phyloP scores from a whole-genome alignment of 805 yeast species.

The Wickerhamiella parazyma region DNA sequence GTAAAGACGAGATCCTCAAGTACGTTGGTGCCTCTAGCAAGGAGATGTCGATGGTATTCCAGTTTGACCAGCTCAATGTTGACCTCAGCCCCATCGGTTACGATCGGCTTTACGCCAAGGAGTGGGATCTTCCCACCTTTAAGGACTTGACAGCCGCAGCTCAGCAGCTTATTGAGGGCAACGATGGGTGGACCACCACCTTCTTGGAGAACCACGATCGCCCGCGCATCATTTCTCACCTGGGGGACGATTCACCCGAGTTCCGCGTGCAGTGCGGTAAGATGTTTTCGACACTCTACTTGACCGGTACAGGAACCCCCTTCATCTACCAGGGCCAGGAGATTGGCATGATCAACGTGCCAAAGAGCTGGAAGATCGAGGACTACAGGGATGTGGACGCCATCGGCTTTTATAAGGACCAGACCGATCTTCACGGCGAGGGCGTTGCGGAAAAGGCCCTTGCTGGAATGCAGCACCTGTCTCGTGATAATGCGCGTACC shows the following conservation, averaged over 20 bases:
- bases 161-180: slow-evolving; percentile 30
- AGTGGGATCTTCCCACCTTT: slow-evolving; percentile 10
- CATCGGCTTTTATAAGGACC: slow-evolving; percentile 30
- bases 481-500: slow-evolving; percentile 42
- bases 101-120: slow-evolving; percentile 7
- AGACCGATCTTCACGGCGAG: slow-evolving; percentile 17
- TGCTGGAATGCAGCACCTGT: slow-evolving; percentile 19
- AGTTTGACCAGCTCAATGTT: slow-evolving; percentile 15
- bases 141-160: slow-evolving; percentile 13
- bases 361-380: slow-evolving; percentile 33
- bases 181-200: slow-evolving; percentile 46
- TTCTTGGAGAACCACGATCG: slow-evolving; percentile 49
- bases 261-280: slow-evolving; percentile 33
- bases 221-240: slow-evolving; percentile 40
- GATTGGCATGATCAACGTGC: slow-evolving; percentile 40
- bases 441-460: slow-evolving; percentile 17
- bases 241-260: slow-evolving; percentile 32
- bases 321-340: slow-evolving; percentile 52
- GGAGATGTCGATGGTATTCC: slow-evolving; percentile 22
- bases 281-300: slow-evolving; percentile 34
- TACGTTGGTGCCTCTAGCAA: slow-evolving; percentile 18
- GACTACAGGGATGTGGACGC: slow-evolving; percentile 41
- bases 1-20: slow-evolving; percentile 16
- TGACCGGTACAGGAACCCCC: slow-evolving; percentile 40
- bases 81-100: background rate